phyloP scores from a whole-genome alignment of 2,329 filamentous ascomycete genomes.

The Zalaria obscura region DNA sequence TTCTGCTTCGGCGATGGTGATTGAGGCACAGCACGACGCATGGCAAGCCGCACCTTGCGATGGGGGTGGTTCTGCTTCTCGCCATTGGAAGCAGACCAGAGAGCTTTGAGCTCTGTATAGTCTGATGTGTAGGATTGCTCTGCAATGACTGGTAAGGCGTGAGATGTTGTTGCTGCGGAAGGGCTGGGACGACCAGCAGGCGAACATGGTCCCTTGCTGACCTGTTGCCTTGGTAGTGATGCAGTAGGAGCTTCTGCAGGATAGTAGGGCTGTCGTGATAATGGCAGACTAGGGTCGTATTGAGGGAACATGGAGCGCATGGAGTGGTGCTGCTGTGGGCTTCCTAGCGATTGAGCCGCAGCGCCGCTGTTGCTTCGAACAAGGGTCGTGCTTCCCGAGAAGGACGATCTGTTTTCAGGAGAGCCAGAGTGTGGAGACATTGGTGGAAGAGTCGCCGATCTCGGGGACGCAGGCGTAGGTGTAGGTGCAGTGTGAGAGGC shows the following conservation, averaged over 20 bases:
- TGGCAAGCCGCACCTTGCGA: constrained; percentile 2
- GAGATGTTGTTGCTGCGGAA: not conserved
- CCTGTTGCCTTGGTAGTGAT: not conserved
- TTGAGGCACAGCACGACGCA: constrained; percentile 1
- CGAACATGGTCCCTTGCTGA: not conserved
- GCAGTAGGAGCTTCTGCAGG: not conserved
- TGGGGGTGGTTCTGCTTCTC: not conserved
- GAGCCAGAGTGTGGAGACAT: not conserved
- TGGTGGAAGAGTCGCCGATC: not conserved
- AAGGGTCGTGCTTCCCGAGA: constrained; percentile 4
- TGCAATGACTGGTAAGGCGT: not conserved
- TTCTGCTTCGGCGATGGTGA: not conserved
- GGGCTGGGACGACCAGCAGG: not conserved
- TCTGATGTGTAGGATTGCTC: not conserved
- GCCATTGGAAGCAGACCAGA: constrained; percentile 6
- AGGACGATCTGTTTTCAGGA: not conserved
- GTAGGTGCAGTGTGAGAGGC: not conserved
- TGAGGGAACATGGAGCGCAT: constrained; percentile 63
- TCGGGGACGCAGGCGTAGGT: not conserved
- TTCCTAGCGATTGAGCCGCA: not conserved
- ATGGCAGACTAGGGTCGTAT: constrained; percentile 53
- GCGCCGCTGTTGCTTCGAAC: constrained; percentile 4
- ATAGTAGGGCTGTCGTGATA: constrained; percentile 56
- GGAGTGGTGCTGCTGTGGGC: constrained; percentile 13
- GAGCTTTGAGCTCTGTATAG: constrained; percentile 5